Base-by-base conservation (phyloP, 2,329 filamentous ascomycete genomes). In the Fusarium duplospermum region DNA sequence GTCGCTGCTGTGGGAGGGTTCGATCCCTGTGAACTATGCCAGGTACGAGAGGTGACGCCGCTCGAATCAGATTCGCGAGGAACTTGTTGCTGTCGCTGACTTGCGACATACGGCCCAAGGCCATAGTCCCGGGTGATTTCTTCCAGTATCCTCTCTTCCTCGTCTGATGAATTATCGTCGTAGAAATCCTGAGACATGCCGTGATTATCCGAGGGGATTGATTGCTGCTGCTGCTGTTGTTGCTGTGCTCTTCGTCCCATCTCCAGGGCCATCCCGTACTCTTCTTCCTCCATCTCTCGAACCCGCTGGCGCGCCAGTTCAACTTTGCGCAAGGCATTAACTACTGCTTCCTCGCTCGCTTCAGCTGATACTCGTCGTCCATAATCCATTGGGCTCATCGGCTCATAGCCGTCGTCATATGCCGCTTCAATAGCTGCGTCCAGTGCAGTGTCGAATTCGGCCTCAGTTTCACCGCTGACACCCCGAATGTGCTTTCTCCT, bases 381-480 rank as follows among this genome's bases (percentile, higher is more conserved):
- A n/a, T 80, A 75, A n/a, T 86, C 83, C 27, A 85, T 84, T 8
- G 87, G 82, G 20, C 87, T 87, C 81, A 89, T 90, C 5, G 93
- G 93, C 79, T 98, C 95, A 72, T 94, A 93, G 1, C 94, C 94
- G 72, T 98, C 95, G 80, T 98, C 93, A 81, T 98, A 99, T 6
- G 96, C 96, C 60, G 96, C 96, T 82, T 98, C 96, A 10, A 98
- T 95, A 16, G 96, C 96, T 27, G 95, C 96, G 83, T 98, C 96
- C 50, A 98, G 87, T 5, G 96, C 96, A 10, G 94, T 95, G 82
- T 98, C 95, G 75, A 98, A 98, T 79, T 98, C 95, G 8, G 94
- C 93, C 81, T 97, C 94, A 0, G 94, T 96, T 33, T 89, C 91
- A 52, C 91, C 91, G 73, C 93, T 96, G 4, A 88, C 81, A 38